These are phyloP conservation scores for Nymphaea thermarum DNA, from an alignment of 164 flowering plant genomes.

Conservation along the genomic window DNA sequence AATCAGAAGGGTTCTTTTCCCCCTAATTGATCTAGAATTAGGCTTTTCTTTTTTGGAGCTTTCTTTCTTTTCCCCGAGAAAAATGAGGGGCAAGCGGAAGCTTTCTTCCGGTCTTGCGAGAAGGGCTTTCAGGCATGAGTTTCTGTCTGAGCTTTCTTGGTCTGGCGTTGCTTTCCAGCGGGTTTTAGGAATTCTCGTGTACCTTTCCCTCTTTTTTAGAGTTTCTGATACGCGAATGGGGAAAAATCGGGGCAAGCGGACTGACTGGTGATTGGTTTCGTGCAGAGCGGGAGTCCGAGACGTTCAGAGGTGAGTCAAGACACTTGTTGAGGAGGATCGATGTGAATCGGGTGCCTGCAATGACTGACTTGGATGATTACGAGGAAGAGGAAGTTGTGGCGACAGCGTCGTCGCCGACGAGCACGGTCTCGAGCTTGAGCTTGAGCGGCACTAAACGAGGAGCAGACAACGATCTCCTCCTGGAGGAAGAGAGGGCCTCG, in stretches of 20 bases:
- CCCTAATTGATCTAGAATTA: background rate
- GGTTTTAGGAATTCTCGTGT: too few species aligned
- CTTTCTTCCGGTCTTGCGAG: too few species aligned
- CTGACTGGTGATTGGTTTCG: background rate
- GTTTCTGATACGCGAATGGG: too few species aligned
- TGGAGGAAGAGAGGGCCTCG: constrained; percentile 20
- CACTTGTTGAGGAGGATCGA: constrained; percentile 12
- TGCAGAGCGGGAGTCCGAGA: constrained; percentile 5
- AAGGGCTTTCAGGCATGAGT: too few species aligned
- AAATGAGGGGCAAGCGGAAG: too few species aligned
- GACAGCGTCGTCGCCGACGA: constrained; percentile 34
- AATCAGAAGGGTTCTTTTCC: too few species aligned
- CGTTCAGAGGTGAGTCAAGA: constrained; percentile 7
- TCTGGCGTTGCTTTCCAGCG: too few species aligned
- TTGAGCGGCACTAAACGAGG: constrained; percentile 45
- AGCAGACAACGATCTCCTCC: constrained; percentile 24
- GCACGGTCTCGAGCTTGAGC: constrained; percentile 57
- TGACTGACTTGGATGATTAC: constrained; percentile 4
- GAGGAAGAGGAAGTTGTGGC: constrained; percentile 5
- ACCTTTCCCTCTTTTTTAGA: too few species aligned
- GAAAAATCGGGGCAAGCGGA: background rate
- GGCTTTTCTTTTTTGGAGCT: background rate
- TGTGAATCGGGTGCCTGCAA: constrained; percentile 12
- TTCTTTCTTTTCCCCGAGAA: too few species aligned
- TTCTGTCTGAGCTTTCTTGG: too few species aligned